Base-by-base conservation (phyloP, 208 protist genomes). In the Crithidia expoeki region DNA sequence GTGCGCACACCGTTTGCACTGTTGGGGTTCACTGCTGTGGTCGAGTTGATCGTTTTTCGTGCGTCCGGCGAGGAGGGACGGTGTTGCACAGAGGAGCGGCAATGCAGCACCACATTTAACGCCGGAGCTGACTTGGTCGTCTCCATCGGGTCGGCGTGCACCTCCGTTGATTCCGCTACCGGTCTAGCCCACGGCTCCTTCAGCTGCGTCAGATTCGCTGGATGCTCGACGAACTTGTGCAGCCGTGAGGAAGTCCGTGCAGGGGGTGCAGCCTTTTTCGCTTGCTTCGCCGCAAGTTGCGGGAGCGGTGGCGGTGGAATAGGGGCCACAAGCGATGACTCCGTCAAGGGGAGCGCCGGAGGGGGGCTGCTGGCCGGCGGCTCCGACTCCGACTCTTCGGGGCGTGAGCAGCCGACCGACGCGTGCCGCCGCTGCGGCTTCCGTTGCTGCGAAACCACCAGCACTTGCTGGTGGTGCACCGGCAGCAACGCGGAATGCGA, bases 391-490 rank as follows among this genome's bases (percentile, higher is more conserved):
- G 42, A 47, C 58, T 33, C 40, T 11, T 63, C 58, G 28, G 12
- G 58, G 9, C 40, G 58, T 5, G 34, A 44, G 14, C 27, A 16
- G 42, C 58, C 36, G 58, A 36, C 16, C 23, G 58, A 63, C 40
- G 38, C 23, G 9, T 51, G 58, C 23, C 25, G 36, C 23, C 11
- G 38, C 40, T 49, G 42, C 34, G 6, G 9, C 23, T 5, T 19
- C 30, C 44, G 59, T 32, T 28, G 59, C 42, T n/a, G 9, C 33
- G 28, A 4, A 27, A 27, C n/a, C 44, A 16, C 30, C 27, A 44
- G 17, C 28, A 34, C 7, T 30, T 67, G 61, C 33, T 67, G 61
- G 11, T 40, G 47, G 32, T 57, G 61, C 47, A 44, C 46, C 4
- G 61, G 33, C 4, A 42, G n/a, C 11, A 34, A 47, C 14, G 32